Evolutionary conservation across 768 basidiomycete genomes (phyloP).

Genomic region (Galerina marginata): DNA sequence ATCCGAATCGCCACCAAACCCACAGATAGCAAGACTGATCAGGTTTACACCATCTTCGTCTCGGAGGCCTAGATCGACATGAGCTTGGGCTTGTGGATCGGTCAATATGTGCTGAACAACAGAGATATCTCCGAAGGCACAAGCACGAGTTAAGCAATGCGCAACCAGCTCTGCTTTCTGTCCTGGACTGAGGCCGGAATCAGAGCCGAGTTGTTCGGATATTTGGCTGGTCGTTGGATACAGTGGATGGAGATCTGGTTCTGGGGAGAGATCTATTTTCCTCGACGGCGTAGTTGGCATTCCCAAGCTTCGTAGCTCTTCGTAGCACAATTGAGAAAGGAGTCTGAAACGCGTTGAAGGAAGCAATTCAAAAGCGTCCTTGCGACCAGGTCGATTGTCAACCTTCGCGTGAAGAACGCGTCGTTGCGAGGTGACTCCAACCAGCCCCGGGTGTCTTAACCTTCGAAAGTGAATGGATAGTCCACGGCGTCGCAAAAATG

Average conservation of each 20-base stretch:
- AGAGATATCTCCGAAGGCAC: slow-evolving; percentile 76
- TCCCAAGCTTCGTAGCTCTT: slow-evolving; percentile 4
- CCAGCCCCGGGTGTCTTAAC: background rate
- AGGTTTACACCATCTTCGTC: slow-evolving; percentile 90
- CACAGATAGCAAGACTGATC: slow-evolving; percentile 78
- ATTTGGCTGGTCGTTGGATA: slow-evolving; percentile 73
- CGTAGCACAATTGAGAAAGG: background rate
- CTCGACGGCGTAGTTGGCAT: slow-evolving; percentile 29
- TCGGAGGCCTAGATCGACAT: slow-evolving; percentile 68
- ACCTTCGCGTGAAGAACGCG: slow-evolving; percentile 3
- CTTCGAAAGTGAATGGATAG: background rate
- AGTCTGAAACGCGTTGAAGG: background rate
- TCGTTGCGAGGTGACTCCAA: background rate
- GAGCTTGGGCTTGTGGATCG: slow-evolving; percentile 68
- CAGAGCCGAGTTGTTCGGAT: slow-evolving; percentile 63
- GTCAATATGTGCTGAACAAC: slow-evolving; percentile 74
- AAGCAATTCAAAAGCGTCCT: background rate
- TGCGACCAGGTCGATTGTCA: too few species aligned
- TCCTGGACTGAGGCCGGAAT: slow-evolving; percentile 68
- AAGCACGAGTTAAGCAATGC: slow-evolving; percentile 78
- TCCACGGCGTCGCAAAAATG: background rate
- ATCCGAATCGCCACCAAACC: slow-evolving; percentile 82
- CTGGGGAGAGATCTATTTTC: slow-evolving; percentile 64
- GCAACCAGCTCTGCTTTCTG: slow-evolving; percentile 75
- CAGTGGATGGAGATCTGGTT: slow-evolving; percentile 82